Conservation (phyloP, 129 eudicot genomes). For the Daucus carota region DNA sequence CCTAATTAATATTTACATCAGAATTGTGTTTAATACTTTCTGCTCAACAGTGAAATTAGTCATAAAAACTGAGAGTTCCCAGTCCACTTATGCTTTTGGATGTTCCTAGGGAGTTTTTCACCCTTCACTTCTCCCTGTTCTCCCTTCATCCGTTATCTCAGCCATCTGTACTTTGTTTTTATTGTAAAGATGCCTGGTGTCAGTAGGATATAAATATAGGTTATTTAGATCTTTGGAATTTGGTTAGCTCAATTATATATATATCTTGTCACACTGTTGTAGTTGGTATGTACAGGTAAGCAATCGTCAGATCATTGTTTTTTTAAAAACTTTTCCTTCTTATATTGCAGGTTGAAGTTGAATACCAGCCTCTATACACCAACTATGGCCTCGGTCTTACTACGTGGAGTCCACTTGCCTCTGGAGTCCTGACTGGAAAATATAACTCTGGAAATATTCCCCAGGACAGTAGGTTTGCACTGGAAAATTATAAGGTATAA, state of each 20-base stretch:
- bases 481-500: slow-evolving; percentile 88
- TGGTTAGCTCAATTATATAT: neutral
- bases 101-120: neutral
- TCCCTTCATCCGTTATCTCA: neutral
- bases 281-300: neutral
- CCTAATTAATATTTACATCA: neutral
- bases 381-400: slow-evolving; percentile 89
- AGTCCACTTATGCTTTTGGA: neutral
- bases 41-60: neutral
- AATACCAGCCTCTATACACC: slow-evolving; percentile 64
- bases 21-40: neutral
- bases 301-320: neutral
- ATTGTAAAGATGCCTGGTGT: neutral
- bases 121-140: neutral
- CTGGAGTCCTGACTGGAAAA: slow-evolving; percentile 90
- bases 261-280: neutral
- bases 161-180: neutral
- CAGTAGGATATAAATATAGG: neutral
- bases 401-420: slow-evolving; percentile 98
- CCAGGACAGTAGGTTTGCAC: slow-evolving; percentile 71
- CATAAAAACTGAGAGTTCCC: neutral
- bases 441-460: slow-evolving; percentile 59
- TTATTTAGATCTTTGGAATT: neutral
- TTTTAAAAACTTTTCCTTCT: neutral
- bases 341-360: slow-evolving; percentile 68